Evolutionary conservation across 2,329 filamentous ascomycete genomes (phyloP).

Genomic region (Colletotrichum sidae): DNA sequence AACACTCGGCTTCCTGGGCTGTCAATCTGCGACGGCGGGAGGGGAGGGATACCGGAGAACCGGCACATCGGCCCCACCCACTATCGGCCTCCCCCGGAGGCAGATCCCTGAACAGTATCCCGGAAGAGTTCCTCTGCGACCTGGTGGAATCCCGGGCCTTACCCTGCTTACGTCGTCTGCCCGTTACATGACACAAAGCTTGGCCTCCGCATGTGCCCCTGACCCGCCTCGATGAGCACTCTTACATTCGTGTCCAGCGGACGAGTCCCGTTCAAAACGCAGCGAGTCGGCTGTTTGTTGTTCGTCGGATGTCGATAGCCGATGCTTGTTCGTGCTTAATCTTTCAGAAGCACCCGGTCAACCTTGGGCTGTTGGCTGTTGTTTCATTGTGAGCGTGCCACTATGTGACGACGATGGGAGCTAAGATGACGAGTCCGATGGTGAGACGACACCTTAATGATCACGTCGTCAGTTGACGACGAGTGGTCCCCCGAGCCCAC

Average conservation of each 20-base stretch:
- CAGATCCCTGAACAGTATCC: not conserved
- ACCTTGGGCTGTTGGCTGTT: not conserved
- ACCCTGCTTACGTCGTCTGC: conserved; percentile 3
- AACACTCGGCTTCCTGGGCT: conserved; percentile 9
- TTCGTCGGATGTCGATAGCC: not conserved
- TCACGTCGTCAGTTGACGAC: too few relatives aligned
- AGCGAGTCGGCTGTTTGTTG: too few relatives aligned
- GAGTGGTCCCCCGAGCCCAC: too few relatives aligned
- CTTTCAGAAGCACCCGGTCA: not conserved
- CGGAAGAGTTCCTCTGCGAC: not conserved
- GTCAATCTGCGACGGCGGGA: conserved; percentile 28
- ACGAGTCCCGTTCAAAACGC: too few relatives aligned
- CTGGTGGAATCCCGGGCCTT: not conserved
- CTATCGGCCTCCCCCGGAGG: conserved; percentile 9
- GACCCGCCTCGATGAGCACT: not conserved
- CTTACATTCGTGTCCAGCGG: too few relatives aligned
- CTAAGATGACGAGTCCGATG: too few relatives aligned
- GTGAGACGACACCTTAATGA: too few relatives aligned
- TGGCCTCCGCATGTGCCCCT: conserved; percentile 25
- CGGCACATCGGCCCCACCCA: conserved; percentile 9
- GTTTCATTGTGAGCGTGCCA: conserved; percentile 1
- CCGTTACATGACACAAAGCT: conserved; percentile 24
- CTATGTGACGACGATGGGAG: too few relatives aligned
- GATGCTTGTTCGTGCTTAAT: not conserved
- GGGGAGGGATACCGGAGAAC: conserved; percentile 13